These are phyloP conservation scores for Bruguiera hainesii DNA, from an alignment of 441 rosid genomes.

Conservation along the genomic window DNA sequence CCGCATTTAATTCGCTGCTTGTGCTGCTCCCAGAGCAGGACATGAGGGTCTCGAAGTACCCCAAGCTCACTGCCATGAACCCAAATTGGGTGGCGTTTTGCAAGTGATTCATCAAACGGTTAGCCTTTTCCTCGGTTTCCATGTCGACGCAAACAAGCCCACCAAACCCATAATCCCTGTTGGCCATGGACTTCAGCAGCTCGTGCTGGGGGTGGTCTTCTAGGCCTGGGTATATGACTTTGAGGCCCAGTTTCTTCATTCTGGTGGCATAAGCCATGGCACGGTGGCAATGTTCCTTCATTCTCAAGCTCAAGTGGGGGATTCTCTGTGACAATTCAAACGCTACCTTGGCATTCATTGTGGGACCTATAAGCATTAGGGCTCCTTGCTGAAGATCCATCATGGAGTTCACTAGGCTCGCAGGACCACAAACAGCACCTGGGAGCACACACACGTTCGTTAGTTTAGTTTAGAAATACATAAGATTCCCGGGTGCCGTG, in stretches of 20 bases:
- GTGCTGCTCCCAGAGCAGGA: constrained; percentile 95
- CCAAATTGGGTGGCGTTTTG: constrained; percentile 81
- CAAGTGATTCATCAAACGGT: constrained; percentile 64
- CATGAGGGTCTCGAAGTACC: constrained; percentile 91
- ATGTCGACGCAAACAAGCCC: constrained; percentile 76
- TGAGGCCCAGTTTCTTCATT: constrained; percentile 67
- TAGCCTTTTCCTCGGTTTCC: constrained; percentile 86
- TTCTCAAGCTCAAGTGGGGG: constrained; percentile 78
- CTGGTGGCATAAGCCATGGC: constrained; percentile 65
- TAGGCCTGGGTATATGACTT: constrained; percentile 82
- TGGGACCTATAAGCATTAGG: constrained; percentile 89
- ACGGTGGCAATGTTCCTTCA: constrained; percentile 83
- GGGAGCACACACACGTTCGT: not conserved
- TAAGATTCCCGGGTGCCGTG: not conserved
- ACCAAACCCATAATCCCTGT: constrained; percentile 74
- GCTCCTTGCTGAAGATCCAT: constrained; percentile 92
- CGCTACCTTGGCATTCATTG: constrained; percentile 95
- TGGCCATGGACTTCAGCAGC: constrained; percentile 52
- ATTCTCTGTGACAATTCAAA: constrained; percentile 77
- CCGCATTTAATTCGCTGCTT: constrained; percentile 66
- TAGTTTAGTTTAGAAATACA: not conserved
- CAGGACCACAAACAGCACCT: constrained; percentile 97
- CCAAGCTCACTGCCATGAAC: constrained; percentile 95
- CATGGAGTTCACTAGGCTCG: constrained; percentile 77
- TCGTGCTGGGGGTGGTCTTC: constrained; percentile 72